Evolutionary conservation across 192 early-diverging fungal species (phyloP).

Genomic region (Geosiphon pyriformis): DNA sequence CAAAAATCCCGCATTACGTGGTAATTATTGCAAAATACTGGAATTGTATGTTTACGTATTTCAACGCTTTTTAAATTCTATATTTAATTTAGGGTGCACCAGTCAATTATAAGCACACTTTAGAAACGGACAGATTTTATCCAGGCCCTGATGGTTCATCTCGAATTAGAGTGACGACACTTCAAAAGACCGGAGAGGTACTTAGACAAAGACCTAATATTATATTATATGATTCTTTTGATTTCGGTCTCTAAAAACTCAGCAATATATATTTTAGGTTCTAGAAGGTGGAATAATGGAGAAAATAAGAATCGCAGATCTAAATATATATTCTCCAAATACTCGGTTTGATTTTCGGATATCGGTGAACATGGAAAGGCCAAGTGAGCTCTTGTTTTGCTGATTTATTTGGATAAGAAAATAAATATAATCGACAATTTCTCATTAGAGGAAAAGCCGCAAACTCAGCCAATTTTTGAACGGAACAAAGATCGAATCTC

Average conservation of each 20-base stretch:
- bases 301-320: slow-evolving; percentile 74
- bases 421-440: slow-evolving; percentile 3
- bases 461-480: slow-evolving; percentile 44
- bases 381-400: slow-evolving; percentile 37
- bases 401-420: slow-evolving; percentile 1
- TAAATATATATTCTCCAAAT: slow-evolving; percentile 82
- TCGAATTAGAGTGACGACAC: slow-evolving; percentile 58
- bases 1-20: slow-evolving; percentile 37
- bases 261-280: slow-evolving; percentile 31
- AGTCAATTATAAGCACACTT: slow-evolving; percentile 66
- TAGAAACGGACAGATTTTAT: slow-evolving; percentile 70
- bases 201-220: background rate
- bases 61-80: background rate
- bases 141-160: slow-evolving; percentile 22
- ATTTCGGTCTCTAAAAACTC: background rate
- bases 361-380: slow-evolving; percentile 73
- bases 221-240: background rate
- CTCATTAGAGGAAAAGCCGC: slow-evolving; percentile 35
- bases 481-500: slow-evolving; percentile 86
- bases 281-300: slow-evolving; percentile 54
- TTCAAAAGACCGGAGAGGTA: slow-evolving; percentile 56
- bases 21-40: slow-evolving; percentile 22
- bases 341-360: slow-evolving; percentile 82
- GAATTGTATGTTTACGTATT: slow-evolving; percentile 6
- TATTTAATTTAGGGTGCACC: slow-evolving; percentile 38